Base-by-base conservation (phyloP, 2,329 filamentous ascomycete species). In the Fusarium pseudocircinatum region DNA sequence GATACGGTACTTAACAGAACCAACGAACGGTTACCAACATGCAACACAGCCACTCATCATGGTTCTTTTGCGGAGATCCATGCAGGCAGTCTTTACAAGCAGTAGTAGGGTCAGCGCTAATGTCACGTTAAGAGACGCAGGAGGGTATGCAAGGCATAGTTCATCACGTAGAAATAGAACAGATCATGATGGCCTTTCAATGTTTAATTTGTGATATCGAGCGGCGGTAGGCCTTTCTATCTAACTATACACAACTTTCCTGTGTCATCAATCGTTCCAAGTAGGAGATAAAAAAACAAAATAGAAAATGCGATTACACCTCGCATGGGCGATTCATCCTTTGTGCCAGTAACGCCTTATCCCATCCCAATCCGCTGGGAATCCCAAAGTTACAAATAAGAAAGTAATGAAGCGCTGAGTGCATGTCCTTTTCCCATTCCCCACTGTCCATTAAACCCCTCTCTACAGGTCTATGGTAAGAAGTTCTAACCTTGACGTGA, bases 401-500 rank as follows among this genome's bases (percentile, higher is more conserved):
- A 76, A 75, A 75, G 59, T 60, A 74, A 77, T 70, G 30, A 65
- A 70, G 60, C 76, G 73, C 75, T 75, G n/a, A 46, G 47, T 70
- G 56, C 67, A 75, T 74, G 70, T 68, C 70, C 62, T 69, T 69
- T 70, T 67, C 34, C 50, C 46, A 30, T 32, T 39, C 36, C 36
- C 40, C n/a, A 24, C 26, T 32, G 24, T 36, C 44, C 16, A 52
- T 53, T 42, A 24, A 43, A 22, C 40, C 46, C 28, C 37, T 11
- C 16, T 39, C 75, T 78, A 84, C 60, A 82, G 58, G 56, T 79
- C 81, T 72, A 76, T 73, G 10, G 82, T 83, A 69, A 84, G 70
- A 30, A 83, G 76, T 63, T 84, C 82, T 74, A 84, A 74, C 67
- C 82, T 79, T 63, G 82, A 81, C 42, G 81, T 71, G 22, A 83